Conservation (phyloP, 2,329 filamentous ascomycete species). For the Epicoccum nigrum region DNA sequence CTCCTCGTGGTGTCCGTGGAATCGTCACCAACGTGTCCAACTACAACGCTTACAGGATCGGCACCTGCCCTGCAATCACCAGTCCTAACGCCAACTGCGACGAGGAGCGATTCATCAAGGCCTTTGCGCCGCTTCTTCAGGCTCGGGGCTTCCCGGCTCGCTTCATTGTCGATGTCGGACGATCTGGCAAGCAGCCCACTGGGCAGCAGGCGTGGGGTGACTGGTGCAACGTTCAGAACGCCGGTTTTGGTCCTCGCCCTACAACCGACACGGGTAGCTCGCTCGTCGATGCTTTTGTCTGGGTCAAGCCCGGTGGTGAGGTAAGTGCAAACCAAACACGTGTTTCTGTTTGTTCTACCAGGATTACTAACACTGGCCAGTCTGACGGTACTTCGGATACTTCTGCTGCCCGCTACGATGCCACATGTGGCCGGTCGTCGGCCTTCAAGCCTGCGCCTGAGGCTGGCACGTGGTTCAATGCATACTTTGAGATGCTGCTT, state of each 20-base stretch:
- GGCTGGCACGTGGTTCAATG: constrained; percentile 70
- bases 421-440: constrained; percentile 60
- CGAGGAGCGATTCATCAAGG: constrained; percentile 60
- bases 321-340: constrained; percentile 19
- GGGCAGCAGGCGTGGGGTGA: constrained; percentile 64
- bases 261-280: constrained; percentile 65
- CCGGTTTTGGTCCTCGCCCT: constrained; percentile 70
- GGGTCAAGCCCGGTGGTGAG: constrained; percentile 71
- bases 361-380: constrained; percentile 13
- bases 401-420: constrained; percentile 59
- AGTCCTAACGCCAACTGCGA: constrained; percentile 58
- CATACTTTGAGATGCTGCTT: constrained; percentile 47
- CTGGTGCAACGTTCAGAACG: constrained; percentile 70
- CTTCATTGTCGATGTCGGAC: constrained; percentile 61
- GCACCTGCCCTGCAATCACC: constrained; percentile 54
- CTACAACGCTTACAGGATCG: constrained; percentile 62
- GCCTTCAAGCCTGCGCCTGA: constrained; percentile 70
- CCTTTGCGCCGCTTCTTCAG: constrained; percentile 56
- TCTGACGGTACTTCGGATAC: constrained; percentile 54
- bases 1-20: constrained; percentile 57
- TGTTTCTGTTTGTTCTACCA: no score
- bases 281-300: constrained; percentile 70
- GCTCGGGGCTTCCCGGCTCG: constrained; percentile 58
- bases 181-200: constrained; percentile 67
- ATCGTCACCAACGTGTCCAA: constrained; percentile 65